Base-by-base conservation (phyloP, 768 basidiomycete genomes). In the Strobilomyces echinocephalus region DNA sequence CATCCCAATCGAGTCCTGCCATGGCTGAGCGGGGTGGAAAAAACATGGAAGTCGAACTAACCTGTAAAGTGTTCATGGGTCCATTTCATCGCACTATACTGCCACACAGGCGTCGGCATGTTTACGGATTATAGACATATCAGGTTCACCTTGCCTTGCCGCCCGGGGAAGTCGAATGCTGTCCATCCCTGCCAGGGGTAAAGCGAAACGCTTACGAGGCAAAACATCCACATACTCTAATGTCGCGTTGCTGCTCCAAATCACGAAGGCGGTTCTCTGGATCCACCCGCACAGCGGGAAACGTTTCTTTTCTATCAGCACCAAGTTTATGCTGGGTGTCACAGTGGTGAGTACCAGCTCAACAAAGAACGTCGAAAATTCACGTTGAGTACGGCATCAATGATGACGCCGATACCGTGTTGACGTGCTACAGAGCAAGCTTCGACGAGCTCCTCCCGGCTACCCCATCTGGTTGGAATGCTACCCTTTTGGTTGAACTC, bases 321-420 rank as follows among this genome's bases (percentile, higher is more conserved):
- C 94, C 94, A 36, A 91, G 72, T 73, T 93, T 89, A 63, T 91
- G 88, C 89, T 91, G 48, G 46, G 44, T 15, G 24, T 21, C 35
- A 11, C 46, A 34, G 21, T 26, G 54, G 36, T 63, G 40, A 59
- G 56, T 28, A 18, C 61, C 33, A 34, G 31, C 15, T 12, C 33
- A 16, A 49, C 12, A 38, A 30, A 53, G 51, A 42, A 46, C 18
- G 21, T 14, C 26, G 33, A 28, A 42, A 55, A 54, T 74, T 64
- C 57, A 93, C 93, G 69, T 95, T 95, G 54, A 97, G 75, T 4
- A 97, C 90, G 1, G 91, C 91, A 60, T 95, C 93, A 45, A 94
- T 84, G 24, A 91, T 70, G 35, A 92, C 78, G 57, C 87, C 83
- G 16, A 97, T 79, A 6, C 84, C 83, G 59, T 82, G 78, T 55